Evolutionary conservation across 1,139 yeast genomes (phyloP), one percentile per base, ranked within the genome.

Genomic region (Zygosaccharomyces pseudobailii): DNA sequence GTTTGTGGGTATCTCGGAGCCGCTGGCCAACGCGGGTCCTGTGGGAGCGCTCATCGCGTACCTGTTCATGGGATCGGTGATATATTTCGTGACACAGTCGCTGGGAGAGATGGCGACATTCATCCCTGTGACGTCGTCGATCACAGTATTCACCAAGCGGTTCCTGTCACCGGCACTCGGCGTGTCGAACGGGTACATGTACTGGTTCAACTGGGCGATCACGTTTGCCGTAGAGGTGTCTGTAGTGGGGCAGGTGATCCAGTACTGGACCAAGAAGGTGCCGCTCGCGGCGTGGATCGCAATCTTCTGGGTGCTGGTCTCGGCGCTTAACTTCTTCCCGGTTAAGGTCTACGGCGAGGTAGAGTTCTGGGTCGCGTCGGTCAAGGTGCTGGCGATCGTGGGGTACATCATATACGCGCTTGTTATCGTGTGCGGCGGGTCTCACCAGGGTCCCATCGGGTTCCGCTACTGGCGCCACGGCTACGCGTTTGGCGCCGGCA

Each of bases 121-220:
- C 53, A 81, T 84, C 41, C 90, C 90, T 3, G 75, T 82, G 46
- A 71, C 87, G 3, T 87, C 89, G 37, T 82, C 88, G 1, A 82
- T 84, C 66, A 73, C 78, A 27, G 76, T 71, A 17, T 76, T 75
- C 57, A 67, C 75, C 8, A 72, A 84, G 45, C 70, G 89, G 61
- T 86, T 86, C 73, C 66, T 78, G 47, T 79, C 85, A 8, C 84
- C 83, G 25, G 79, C 89, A 7, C 70, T 84, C 48, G 94, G 95
- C 53, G 87, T 86, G 48, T 82, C 94, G 40, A 81, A 82, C 58
- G 94, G 92, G 47, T 87, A 87, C 79, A 75, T 80, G 69, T 88
- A 87, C 66, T 86, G 92, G 90, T 86, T 85, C 67, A 79, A 86
- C 20, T 87, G 94, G 92, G 87, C 88, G 46, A 82, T 84, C 55